Percentiles rank a stretch among this genome's conserved stretches.
phyloP scores from a whole-genome alignment of 352 stramenopile genomes.

The Detonula confervacea region DNA sequence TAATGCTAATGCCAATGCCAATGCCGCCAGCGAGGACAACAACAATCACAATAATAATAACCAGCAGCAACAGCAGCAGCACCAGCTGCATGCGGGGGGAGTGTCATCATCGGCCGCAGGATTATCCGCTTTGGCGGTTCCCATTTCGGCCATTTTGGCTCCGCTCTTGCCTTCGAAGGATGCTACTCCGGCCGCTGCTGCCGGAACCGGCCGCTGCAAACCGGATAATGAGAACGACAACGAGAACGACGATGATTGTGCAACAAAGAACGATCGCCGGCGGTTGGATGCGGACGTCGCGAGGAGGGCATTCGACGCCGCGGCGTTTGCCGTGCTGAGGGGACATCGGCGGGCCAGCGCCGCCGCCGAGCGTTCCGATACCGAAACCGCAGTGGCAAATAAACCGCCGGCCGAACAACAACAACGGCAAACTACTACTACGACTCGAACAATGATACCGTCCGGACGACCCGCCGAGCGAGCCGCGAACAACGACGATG shows the following conservation, averaged over 20 bases:
- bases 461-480: too few relatives aligned
- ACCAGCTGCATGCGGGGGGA: too few relatives aligned
- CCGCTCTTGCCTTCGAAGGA: too few relatives aligned
- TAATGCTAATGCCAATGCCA: not conserved
- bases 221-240: not conserved
- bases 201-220: too few relatives aligned
- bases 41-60: not conserved
- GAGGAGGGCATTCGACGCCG: slow-evolving; percentile 45
- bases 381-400: not conserved
- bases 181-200: too few relatives aligned
- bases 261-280: not conserved
- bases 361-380: not conserved
- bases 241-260: not conserved
- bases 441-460: too few relatives aligned
- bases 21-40: not conserved
- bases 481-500: not conserved
- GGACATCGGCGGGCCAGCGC: slow-evolving; percentile 13
- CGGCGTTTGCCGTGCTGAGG: slow-evolving; percentile 44
- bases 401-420: not conserved
- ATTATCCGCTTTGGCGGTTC: too few relatives aligned
- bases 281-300: not conserved
- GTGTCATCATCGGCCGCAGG: too few relatives aligned
- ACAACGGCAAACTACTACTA: not conserved
- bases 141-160: not conserved
- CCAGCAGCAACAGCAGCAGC: not conserved